Evolutionary conservation across 768 basidiomycete genomes (phyloP).

Genomic region (Mycena epipterygia): DNA sequence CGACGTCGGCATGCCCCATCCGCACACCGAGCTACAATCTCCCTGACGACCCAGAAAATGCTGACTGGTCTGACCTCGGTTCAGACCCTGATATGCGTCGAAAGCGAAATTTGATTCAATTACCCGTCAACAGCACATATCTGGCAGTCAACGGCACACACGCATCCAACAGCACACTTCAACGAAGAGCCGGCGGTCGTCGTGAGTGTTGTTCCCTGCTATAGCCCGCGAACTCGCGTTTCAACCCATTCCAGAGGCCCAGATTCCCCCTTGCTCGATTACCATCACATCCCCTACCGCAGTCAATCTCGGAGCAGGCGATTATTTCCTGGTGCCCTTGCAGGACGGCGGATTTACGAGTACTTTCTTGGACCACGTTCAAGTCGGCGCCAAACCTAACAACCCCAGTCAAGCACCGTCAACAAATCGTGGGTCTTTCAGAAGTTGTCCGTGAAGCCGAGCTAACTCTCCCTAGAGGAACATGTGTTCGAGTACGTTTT

Average conservation of each 20-base stretch:
- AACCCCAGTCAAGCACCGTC: neutral
- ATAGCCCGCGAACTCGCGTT: no score
- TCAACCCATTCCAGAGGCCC: neutral
- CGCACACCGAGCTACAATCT: neutral
- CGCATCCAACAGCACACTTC: neutral
- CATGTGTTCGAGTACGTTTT: constrained; percentile 20
- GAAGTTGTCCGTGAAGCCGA: neutral
- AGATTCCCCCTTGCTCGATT: constrained; percentile 1
- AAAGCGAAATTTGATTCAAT: neutral
- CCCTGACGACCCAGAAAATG: constrained; percentile 4
- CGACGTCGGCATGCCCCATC: neutral
- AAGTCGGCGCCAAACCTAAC: neutral
- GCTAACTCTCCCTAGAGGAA: neutral
- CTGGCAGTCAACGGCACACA: neutral
- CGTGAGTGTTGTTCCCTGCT: no score
- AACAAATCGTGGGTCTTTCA: neutral
- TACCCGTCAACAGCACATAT: neutral
- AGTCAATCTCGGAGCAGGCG: constrained; percentile 3
- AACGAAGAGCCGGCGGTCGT: no score
- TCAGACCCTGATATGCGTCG: constrained; percentile 14
- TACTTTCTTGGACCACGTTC: neutral
- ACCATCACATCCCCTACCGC: neutral
- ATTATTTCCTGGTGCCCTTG: neutral
- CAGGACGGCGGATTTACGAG: neutral
- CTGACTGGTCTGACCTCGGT: constrained; percentile 7